Base-by-base conservation (phyloP, 805 yeast species). In the Metschnikowia proteae region DNA sequence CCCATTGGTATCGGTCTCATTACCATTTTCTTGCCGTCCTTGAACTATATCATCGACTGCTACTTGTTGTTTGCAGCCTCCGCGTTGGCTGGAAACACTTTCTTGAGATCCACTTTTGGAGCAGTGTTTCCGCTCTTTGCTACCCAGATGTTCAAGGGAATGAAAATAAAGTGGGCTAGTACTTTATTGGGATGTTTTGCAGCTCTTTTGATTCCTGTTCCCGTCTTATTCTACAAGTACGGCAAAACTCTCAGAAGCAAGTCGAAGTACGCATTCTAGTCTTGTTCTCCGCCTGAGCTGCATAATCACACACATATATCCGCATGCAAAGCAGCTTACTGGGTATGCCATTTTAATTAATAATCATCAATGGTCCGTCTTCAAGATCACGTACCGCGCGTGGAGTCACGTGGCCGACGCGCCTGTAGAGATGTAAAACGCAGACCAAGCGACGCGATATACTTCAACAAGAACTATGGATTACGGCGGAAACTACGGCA, bases 111-210 rank as follows among this genome's bases (percentile, higher is more conserved):
- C 3, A 69, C 73, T 0, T 80, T 82, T 54, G 92, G 87, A 45
- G 86, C 84, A 26, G 68, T 74, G 4, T 80, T 80, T 61, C 89
- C 89, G 37, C 69, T 87, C 47, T 87, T 87, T 61, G 86, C 89
- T 1, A 68, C 75, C 3, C 82, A 77, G 55, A 83, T 88, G 91
- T 86, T 86, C 66, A 64, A 71, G 27, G 74, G 73, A 49, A 75
- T 87, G 79, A 86, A 88, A 33, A 75, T 75, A 30, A 82, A 86
- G 57, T 87, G 92, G 91, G 92, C 94, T 1, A 90, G 91, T 49
- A 70, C 87, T 28, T 62, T 87, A 26, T 61, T 88, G 36, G 90
- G 90, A 11, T 71, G 82, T 46, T 71, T 87, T 46, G 82, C 84
- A 0, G 67, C 72, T 2, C 72, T 68, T 1, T 60, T 88, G 68